Conservation (phyloP, 2,329 filamentous ascomycete species). For the Dothideomycetidae sp. region DNA sequence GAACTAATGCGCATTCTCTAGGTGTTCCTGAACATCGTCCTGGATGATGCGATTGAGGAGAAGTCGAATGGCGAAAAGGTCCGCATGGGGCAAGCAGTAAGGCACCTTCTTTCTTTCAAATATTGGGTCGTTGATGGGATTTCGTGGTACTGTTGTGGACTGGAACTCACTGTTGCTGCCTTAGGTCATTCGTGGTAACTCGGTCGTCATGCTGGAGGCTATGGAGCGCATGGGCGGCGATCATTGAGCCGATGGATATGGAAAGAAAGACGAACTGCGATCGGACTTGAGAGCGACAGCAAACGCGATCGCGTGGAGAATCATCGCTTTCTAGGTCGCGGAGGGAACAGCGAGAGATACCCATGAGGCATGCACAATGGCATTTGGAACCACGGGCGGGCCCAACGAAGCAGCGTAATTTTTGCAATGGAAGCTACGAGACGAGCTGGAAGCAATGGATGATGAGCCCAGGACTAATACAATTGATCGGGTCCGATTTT, state of each 20-base stretch:
- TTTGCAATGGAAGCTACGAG: too few relatives aligned
- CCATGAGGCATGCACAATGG: not conserved
- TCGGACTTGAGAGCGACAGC: not conserved
- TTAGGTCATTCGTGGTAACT: conserved; percentile 90
- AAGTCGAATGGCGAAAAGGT: conserved; percentile 84
- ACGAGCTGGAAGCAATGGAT: too few relatives aligned
- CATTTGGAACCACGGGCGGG: not conserved
- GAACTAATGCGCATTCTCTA: conserved; percentile 28
- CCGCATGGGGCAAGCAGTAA: conserved; percentile 79
- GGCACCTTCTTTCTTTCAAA: too few relatives aligned
- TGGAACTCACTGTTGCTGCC: conserved; percentile 9
- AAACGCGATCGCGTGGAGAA: too few relatives aligned
- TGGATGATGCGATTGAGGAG: conserved; percentile 93
- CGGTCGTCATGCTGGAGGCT: conserved; percentile 87
- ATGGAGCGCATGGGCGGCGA: conserved; percentile 25
- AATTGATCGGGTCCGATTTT: too few relatives aligned
- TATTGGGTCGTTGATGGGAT: too few relatives aligned
- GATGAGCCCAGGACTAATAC: too few relatives aligned
- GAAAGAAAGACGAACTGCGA: not conserved
- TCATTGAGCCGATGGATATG: not conserved
- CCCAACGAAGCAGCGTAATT: too few relatives aligned
- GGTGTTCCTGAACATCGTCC: conserved; percentile 96
- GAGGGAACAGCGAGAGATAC: not conserved
- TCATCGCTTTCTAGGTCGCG: not conserved
- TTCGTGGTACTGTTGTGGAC: too few relatives aligned